A percentile compares a stretch with the other conserved stretches of the same genome.
These are phyloP conservation scores for Scedosporium dehoogii DNA, from an alignment of 2,329 filamentous ascomycete species.

Conservation along the genomic window DNA sequence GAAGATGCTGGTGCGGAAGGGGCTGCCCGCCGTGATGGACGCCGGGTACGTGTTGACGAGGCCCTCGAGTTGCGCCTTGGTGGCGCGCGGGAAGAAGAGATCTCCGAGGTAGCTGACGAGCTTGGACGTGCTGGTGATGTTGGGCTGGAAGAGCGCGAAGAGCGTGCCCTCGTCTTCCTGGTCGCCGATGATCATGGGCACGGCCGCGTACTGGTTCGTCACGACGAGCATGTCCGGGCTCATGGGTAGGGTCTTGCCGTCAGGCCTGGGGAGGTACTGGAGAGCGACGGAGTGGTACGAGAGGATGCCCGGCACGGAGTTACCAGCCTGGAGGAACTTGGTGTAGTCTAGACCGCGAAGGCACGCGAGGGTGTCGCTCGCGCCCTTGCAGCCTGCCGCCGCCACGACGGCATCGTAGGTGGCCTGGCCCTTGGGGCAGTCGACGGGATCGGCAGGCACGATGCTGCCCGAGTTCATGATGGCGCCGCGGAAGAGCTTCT, in stretches of 20 bases:
- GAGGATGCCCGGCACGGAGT: slow-evolving; percentile 46
- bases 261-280: slow-evolving; percentile 52
- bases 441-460: slow-evolving; percentile 39
- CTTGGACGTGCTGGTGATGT: slow-evolving; percentile 44
- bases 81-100: slow-evolving; percentile 37
- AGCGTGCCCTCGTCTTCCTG: slow-evolving; percentile 59
- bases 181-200: slow-evolving; percentile 54
- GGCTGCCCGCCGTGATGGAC: slow-evolving; percentile 40
- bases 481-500: slow-evolving; percentile 51
- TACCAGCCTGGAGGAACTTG: slow-evolving; percentile 43
- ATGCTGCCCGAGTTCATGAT: slow-evolving; percentile 55
- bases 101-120: slow-evolving; percentile 41
- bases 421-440: slow-evolving; percentile 44
- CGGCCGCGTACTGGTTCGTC: slow-evolving; percentile 39
- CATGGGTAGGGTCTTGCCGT: slow-evolving; percentile 40
- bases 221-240: slow-evolving; percentile 40
- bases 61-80: slow-evolving; percentile 27
- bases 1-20: slow-evolving; percentile 45
- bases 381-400: slow-evolving; percentile 42
- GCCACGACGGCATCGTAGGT: slow-evolving; percentile 42
- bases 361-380: slow-evolving; percentile 39
- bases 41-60: slow-evolving; percentile 41
- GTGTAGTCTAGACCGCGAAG: slow-evolving; percentile 42
- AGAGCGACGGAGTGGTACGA: slow-evolving; percentile 48
- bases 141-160: slow-evolving; percentile 48